Conservation (phyloP, 176 grass and related monocot species). For the Urochloa ruziziensis region DNA sequence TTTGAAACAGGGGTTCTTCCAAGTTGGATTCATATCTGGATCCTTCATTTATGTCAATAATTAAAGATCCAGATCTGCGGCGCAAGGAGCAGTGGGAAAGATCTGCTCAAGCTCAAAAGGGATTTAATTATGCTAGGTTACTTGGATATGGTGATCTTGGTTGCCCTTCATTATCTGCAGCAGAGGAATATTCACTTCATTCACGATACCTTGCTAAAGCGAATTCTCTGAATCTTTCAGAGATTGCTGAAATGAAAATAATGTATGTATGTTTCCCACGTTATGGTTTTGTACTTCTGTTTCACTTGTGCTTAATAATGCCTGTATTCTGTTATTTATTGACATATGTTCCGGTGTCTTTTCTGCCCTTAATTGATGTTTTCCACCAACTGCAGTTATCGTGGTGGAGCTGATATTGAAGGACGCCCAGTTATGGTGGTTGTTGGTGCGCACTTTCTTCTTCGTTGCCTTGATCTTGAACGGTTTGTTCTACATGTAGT, state of each 20-base stretch:
- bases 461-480: conserved; percentile 92
- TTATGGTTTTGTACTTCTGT: not conserved
- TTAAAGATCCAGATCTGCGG: conserved; percentile 85
- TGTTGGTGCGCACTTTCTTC: conserved; percentile 96
- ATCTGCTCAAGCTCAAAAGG: conserved; percentile 70
- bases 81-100: conserved; percentile 83
- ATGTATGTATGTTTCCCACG: conserved; percentile 54
- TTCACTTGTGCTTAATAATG: conserved; percentile 7
- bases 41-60: conserved; percentile 95
- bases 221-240: conserved; percentile 96
- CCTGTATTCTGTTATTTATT: conserved; percentile 4
- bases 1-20: conserved; percentile 64
- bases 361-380: conserved; percentile 12
- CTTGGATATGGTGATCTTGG: conserved; percentile 94
- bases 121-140: conserved; percentile 87
- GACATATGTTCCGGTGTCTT: not conserved
- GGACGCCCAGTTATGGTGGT: conserved; percentile 87
- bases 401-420: conserved; percentile 87
- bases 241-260: conserved; percentile 99
- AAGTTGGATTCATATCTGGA: conserved; percentile 90
- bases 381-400: conserved; percentile 54
- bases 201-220: conserved; percentile 95
- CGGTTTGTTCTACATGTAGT: conserved; percentile 91
- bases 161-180: conserved; percentile 78
- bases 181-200: conserved; percentile 98